Evolutionary conservation across 257 asterid genomes (phyloP), one percentile per base, ranked within the genome.

Genomic region (Mentha longifolia): DNA sequence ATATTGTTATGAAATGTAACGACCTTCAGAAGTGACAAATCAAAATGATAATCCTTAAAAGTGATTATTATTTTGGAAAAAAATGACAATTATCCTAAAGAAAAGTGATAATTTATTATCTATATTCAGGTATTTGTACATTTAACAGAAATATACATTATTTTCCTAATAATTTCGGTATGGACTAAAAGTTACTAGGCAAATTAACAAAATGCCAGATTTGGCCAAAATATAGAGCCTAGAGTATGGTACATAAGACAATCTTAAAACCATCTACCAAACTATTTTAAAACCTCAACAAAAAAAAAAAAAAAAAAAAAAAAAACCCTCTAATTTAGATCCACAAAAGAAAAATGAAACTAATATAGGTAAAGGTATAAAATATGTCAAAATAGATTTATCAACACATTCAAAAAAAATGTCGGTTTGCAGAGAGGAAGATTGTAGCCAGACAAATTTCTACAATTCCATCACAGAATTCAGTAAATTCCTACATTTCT

Each of bases 401-500:
- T 37, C 9, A 61, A 22, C 20, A 17, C 19, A 58, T 31, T 31
- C 52, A 7, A 19, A 17, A 19, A 17, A 55, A 55, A 55, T 55
- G 20, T 6, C 22, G 20, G 20, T 49, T 49, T 49, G 7, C 55
- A 14, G 11, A 6, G 19, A 57, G 19, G 20, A 10, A n/a, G 25
- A 28, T 11, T 28, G 13, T 52, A 52, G 14, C 5, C 31, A 52
- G 59, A 17, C 31, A 3, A 54, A 9, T 63, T 74, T 49, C 54
- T 33, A 54, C 19, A 39, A 9, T 67, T 58, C 6, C 51, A 50
- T n/a, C 49, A 22, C 25, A 51, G 39, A 13, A 55, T 43, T 7
- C 52, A 42, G 22, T 15, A 9, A 46, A 67, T 57, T 60, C 65
- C 31, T 87, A 84, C 46, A 92, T 55, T 66, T 88, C 98, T 16